phyloP scores from a whole-genome alignment of 768 basidiomycete species.

The Podaxis sp. region DNA sequence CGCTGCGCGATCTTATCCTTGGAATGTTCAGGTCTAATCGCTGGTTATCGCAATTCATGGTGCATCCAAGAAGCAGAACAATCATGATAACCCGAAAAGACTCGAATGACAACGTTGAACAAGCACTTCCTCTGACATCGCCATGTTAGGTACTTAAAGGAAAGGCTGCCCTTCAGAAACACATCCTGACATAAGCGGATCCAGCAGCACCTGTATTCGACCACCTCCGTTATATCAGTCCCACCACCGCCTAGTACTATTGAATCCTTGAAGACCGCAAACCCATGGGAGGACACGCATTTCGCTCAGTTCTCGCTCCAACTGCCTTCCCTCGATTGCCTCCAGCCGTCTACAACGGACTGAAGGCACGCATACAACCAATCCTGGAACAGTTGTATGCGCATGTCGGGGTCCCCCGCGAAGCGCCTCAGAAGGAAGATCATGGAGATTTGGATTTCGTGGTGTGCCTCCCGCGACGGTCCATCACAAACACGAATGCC shows the following conservation, averaged over 20 bases:
- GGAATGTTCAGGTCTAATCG: neutral
- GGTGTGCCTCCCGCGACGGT: conserved; percentile 42
- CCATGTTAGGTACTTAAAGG: neutral
- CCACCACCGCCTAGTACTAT: neutral
- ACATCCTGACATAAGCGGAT: neutral
- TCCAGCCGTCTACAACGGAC: conserved; percentile 45
- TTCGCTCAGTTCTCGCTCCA: conserved; percentile 41
- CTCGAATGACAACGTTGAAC: neutral
- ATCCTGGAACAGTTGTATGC: conserved; percentile 46
- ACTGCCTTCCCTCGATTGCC: conserved; percentile 61
- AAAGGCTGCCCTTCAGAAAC: neutral
- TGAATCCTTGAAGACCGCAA: neutral
- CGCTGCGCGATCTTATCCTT: neutral
- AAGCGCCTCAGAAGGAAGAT: conserved; percentile 64
- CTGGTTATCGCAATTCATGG: neutral
- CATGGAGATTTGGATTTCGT: conserved; percentile 73
- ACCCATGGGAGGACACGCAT: conserved; percentile 67
- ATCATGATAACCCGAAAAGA: neutral
- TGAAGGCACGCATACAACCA: conserved; percentile 46
- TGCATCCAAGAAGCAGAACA: neutral
- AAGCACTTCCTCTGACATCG: neutral
- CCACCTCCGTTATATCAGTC: neutral
- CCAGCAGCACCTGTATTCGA: neutral
- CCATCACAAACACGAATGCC: neutral
- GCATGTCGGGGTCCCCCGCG: conserved; percentile 52